These are phyloP conservation scores for Maudiozyma saulgeensis DNA, from an alignment of 805 yeast species.

Conservation along the genomic window DNA sequence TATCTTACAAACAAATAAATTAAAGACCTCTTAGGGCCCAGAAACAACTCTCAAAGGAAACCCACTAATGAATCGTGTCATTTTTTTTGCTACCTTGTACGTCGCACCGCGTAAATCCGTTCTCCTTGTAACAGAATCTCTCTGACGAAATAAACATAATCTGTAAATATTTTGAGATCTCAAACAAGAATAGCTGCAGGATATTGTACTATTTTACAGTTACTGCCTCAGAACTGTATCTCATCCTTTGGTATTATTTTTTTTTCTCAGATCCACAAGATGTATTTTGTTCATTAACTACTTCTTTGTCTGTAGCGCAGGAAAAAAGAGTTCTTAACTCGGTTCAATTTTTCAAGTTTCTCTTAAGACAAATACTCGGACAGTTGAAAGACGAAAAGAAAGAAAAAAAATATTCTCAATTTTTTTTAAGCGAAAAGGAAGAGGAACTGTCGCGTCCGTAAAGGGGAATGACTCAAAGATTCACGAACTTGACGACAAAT, in stretches of 20 bases:
- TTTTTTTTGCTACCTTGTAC: not conserved
- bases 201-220: not conserved
- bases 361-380: not conserved
- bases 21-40: not conserved
- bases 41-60: not conserved
- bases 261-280: no score
- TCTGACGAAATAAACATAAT: not conserved
- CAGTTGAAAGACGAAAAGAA: not conserved
- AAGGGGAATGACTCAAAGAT: constrained; percentile 1
- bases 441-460: not conserved
- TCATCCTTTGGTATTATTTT: no score
- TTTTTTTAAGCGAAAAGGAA: not conserved
- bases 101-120: not conserved
- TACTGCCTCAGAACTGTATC: not conserved
- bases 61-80: not conserved
- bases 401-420: not conserved
- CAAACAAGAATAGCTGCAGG: not conserved
- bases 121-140: not conserved
- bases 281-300: no score
- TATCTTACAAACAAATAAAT: no score
- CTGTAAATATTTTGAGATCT: not conserved
- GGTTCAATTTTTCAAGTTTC: not conserved
- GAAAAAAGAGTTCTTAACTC: not conserved
- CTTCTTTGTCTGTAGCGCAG: no score
- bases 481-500: not conserved